These are phyloP conservation scores for Nakazawaea peltata DNA, from an alignment of 805 yeast genomes.

Conservation along the genomic window DNA sequence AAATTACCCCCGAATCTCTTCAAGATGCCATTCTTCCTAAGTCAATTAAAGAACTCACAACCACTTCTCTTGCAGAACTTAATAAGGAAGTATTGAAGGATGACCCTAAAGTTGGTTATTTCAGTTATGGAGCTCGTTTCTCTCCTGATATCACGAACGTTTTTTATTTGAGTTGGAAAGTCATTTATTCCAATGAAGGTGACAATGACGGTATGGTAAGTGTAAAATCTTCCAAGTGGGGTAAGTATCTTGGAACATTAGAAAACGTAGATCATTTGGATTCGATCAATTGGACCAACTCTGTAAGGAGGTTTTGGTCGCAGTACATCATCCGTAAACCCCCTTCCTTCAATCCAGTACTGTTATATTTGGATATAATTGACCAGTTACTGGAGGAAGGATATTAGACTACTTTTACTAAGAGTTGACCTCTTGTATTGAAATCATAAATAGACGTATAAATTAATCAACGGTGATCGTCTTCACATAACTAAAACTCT, in stretches of 20 bases:
- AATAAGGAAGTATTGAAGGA: conserved; percentile 39
- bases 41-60: conserved; percentile 58
- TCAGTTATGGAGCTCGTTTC: conserved; percentile 77
- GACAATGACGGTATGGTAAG: conserved; percentile 86
- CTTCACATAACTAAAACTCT: conserved; percentile 30
- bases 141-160: conserved; percentile 54
- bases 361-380: conserved; percentile 61
- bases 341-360: conserved; percentile 52
- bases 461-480: conserved; percentile 19
- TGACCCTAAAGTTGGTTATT: conserved; percentile 60
- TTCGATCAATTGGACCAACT: conserved; percentile 74
- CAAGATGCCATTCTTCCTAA: conserved; percentile 18
- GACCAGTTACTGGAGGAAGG: conserved; percentile 55
- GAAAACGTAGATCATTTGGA: conserved; percentile 80
- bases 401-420: conserved; percentile 34
- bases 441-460: no score
- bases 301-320: conserved; percentile 31
- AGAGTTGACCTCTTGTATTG: no score
- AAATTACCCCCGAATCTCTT: conserved; percentile 11
- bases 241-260: conserved; percentile 70
- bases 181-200: conserved; percentile 42
- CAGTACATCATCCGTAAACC: conserved; percentile 21
- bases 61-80: conserved; percentile 41
- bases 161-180: conserved; percentile 56
- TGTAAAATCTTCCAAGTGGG: conserved; percentile 76